Conservation (phyloP, 371 early-diverging fungal species). For the Circinella umbellata region DNA sequence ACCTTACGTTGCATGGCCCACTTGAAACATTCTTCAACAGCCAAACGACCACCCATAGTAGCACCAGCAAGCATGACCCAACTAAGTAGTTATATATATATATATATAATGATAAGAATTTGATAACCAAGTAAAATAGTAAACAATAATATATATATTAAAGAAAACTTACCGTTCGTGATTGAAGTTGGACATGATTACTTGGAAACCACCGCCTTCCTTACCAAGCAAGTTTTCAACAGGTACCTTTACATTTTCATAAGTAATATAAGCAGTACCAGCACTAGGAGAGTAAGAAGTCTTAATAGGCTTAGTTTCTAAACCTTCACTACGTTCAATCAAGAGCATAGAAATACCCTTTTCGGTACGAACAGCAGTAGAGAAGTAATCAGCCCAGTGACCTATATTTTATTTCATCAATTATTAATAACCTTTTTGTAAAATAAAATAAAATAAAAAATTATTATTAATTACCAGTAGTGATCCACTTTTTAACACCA, state of each 20-base stretch:
- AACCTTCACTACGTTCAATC: slow-evolving; percentile 61
- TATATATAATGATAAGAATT: not conserved
- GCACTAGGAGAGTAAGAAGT: slow-evolving; percentile 64
- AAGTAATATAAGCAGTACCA: slow-evolving; percentile 56
- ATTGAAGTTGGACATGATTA: slow-evolving; percentile 75
- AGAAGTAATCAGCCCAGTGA: slow-evolving; percentile 63
- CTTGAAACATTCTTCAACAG: slow-evolving; percentile 61
- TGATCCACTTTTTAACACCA: slow-evolving; percentile 84
- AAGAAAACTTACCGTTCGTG: slow-evolving; percentile 62
- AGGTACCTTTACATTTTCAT: slow-evolving; percentile 74
- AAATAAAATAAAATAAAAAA: not conserved
- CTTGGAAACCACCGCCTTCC: slow-evolving; percentile 87
- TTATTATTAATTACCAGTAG: slow-evolving; percentile 75
- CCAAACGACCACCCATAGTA: slow-evolving; percentile 22
- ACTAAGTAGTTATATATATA: slow-evolving; percentile 5
- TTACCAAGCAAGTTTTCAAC: slow-evolving; percentile 84
- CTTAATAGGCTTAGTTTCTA: slow-evolving; percentile 65
- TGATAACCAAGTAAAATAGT: not conserved
- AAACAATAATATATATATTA: not conserved
- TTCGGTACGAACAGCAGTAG: slow-evolving; percentile 66
- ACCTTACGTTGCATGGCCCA: slow-evolving; percentile 89
- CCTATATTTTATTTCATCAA: slow-evolving; percentile 10
- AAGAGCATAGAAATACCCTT: slow-evolving; percentile 70
- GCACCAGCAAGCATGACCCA: slow-evolving; percentile 32
- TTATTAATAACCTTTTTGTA: not conserved